Percentiles rank a stretch among this genome's conserved stretches.
These are phyloP conservation scores for Cairneyella variabilis DNA, from an alignment of 495 filamentous ascomycete genomes.

Conservation along the genomic window DNA sequence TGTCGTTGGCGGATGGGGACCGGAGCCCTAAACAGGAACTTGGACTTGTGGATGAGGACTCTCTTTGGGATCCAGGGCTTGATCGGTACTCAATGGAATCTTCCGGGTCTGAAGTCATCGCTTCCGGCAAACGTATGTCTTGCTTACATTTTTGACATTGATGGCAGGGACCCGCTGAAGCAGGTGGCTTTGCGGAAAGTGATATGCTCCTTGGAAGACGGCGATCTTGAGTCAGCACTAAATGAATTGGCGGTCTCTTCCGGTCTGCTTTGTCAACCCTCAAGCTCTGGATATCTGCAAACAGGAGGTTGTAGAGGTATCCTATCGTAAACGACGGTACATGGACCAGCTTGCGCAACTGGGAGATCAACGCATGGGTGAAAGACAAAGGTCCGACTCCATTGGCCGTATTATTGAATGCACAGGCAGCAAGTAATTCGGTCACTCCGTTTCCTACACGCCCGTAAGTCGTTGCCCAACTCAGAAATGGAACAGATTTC, in stretches of 20 bases:
- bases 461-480: not conserved
- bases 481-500: not conserved
- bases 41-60: not conserved
- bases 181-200: too few relatives aligned
- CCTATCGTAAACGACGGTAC: not conserved
- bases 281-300: conserved; percentile 1
- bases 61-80: too few relatives aligned
- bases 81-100: not conserved
- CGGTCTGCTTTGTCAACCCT: not conserved
- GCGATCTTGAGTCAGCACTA: not conserved
- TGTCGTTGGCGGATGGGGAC: not conserved
- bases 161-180: not conserved
- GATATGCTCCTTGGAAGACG: not conserved
- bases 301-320: not conserved
- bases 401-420: not conserved
- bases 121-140: not conserved
- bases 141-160: not conserved
- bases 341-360: not conserved
- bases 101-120: too few relatives aligned
- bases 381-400: not conserved
- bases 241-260: not conserved
- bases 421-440: not conserved
- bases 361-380: not conserved
- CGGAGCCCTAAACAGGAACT: too few relatives aligned
- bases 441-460: not conserved